These are phyloP conservation scores for Umbelopsis vinacea DNA, from an alignment of 192 early-diverging fungal genomes.

Conservation along the genomic window DNA sequence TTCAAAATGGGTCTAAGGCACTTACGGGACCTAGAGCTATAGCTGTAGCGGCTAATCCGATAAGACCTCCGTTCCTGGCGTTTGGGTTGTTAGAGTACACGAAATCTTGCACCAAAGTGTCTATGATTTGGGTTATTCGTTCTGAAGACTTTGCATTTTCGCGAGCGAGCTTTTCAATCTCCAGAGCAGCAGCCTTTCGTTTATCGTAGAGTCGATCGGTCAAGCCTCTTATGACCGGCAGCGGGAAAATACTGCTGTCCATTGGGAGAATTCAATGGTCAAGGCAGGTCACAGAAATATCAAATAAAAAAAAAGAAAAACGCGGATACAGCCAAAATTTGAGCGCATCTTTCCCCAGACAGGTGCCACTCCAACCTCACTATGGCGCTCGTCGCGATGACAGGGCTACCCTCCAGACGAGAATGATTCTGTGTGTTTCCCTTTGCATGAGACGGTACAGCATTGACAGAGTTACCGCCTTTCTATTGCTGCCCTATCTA, in stretches of 20 bases:
- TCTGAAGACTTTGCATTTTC: constrained; percentile 65
- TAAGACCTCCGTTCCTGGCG: constrained; percentile 91
- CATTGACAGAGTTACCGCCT: no score
- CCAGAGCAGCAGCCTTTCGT: constrained; percentile 88
- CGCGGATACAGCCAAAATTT: background rate
- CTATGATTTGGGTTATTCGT: constrained; percentile 73
- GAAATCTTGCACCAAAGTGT: constrained; percentile 83
- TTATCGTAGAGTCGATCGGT: constrained; percentile 94
- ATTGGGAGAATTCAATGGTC: constrained; percentile 7
- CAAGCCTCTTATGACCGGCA: constrained; percentile 68
- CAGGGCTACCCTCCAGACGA: no score
- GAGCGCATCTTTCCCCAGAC: background rate
- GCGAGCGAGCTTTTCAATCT: constrained; percentile 86
- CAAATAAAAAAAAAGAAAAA: constrained; percentile 6
- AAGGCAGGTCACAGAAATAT: background rate
- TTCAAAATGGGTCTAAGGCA: background rate
- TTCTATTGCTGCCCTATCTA: no score
- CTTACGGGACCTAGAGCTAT: constrained; percentile 85
- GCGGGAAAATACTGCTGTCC: constrained; percentile 32
- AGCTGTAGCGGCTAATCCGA: constrained; percentile 85
- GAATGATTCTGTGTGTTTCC: no score
- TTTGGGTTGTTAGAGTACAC: constrained; percentile 86
- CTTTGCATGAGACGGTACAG: no score
- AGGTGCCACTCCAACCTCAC: background rate
- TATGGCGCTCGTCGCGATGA: no score